Evolutionary conservation across 345 rosid species (phyloP).

Genomic region (Citropsis articulata): DNA sequence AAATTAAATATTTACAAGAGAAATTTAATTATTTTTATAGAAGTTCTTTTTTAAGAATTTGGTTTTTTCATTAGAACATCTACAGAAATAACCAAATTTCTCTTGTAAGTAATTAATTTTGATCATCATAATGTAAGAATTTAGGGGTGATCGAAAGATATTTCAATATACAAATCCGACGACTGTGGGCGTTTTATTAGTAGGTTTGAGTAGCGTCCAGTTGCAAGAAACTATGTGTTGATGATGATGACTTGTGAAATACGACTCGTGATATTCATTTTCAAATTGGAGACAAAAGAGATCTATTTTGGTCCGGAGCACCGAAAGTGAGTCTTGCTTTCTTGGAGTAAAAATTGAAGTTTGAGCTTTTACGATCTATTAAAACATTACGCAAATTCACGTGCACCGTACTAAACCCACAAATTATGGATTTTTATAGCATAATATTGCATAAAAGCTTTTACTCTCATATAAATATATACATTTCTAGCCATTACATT

Average conservation of each 20-base stretch:
- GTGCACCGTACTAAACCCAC: not conserved
- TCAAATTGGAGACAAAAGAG: not conserved
- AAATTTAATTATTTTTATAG: too few species aligned
- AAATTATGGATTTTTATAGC: not conserved
- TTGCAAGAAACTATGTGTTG: not conserved
- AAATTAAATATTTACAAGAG: too few species aligned
- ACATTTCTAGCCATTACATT: too few species aligned
- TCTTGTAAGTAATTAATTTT: too few species aligned
- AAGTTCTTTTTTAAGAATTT: too few species aligned
- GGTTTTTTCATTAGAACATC: too few species aligned
- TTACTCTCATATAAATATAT: too few species aligned
- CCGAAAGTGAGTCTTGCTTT: slow-evolving; percentile 3
- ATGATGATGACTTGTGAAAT: not conserved
- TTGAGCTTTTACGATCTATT: not conserved
- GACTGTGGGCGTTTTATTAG: not conserved
- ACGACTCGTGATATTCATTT: not conserved
- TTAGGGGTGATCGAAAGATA: too few species aligned
- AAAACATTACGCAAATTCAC: not conserved
- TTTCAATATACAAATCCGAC: not conserved
- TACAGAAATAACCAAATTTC: too few species aligned
- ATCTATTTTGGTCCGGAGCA: not conserved
- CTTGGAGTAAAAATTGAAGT: not conserved
- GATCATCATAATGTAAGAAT: too few species aligned
- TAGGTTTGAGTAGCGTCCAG: not conserved
- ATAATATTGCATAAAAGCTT: not conserved